phyloP scores from a whole-genome alignment of 495 filamentous ascomycete genomes.

The Neohortaea acidophila region DNA sequence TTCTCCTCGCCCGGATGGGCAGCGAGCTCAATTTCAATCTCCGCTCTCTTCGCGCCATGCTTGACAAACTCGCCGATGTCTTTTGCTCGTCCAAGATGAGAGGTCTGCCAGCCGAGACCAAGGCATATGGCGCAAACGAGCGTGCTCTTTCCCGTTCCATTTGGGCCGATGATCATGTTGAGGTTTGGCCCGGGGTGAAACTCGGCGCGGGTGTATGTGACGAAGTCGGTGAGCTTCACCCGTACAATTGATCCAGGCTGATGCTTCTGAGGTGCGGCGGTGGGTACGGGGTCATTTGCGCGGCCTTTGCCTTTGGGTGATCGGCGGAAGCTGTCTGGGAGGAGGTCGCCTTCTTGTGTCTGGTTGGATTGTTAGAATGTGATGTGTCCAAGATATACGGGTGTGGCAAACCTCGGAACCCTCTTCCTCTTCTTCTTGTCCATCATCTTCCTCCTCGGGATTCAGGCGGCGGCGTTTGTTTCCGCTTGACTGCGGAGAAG shows the following conservation, averaged over 20 bases:
- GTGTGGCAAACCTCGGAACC: constrained; percentile 1
- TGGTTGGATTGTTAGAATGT: not conserved
- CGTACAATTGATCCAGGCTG: constrained; percentile 82
- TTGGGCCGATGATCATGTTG: constrained; percentile 98
- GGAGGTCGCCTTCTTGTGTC: not conserved
- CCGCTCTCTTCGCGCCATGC: constrained; percentile 61
- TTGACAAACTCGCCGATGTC: constrained; percentile 84
- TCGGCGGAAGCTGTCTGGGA: constrained; percentile 16
- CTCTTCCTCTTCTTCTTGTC: not conserved
- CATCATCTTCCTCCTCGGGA: not conserved
- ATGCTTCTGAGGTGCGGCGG: constrained; percentile 17
- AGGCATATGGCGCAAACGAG: constrained; percentile 95
- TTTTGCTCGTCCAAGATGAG: constrained; percentile 68
- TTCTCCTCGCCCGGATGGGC: constrained; percentile 41
- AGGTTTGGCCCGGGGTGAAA: constrained; percentile 81
- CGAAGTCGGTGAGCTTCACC: constrained; percentile 78
- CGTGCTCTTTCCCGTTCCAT: constrained; percentile 95
- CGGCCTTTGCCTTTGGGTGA: constrained; percentile 12
- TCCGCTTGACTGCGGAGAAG: constrained; percentile 4
- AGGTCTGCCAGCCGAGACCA: constrained; percentile 67
- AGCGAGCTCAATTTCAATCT: constrained; percentile 78
- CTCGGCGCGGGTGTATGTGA: constrained; percentile 83
- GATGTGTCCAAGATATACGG: not conserved
- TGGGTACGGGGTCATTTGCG: not conserved
- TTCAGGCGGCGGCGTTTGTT: constrained; percentile 20